Base-by-base conservation (phyloP, 176 grass and related monocot species). In the Oryza meyeriana region DNA sequence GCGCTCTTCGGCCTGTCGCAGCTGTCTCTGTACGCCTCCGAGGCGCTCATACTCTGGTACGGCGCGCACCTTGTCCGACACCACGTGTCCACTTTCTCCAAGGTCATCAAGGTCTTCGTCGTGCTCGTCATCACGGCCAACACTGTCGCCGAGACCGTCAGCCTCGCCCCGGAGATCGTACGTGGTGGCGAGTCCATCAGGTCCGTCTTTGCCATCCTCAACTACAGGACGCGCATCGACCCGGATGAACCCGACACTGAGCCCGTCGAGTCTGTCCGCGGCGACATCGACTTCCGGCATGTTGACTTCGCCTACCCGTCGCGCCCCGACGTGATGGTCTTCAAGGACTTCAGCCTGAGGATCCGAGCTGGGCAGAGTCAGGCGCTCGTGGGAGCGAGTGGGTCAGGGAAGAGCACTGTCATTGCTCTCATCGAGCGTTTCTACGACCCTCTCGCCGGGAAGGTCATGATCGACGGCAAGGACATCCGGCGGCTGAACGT, bases 61-160 rank as follows among this genome's bases (percentile, higher is more conserved):
- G 94, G 94, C 48, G 82, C 89, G 12, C 91, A 88, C 66, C 91
- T 94, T 1, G 94, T 97, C 50, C 91, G 87, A 36, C 48, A 83
- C 55, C 89, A 81, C 70, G 76, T 67, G 6, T 97, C 94, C 84
- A 97, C 94, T 12, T 97, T 97, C 90, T 94, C 94, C 71, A 92
- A 86, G 88, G 94, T 97, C 35, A 94, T 97, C 87, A 91, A 97
- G 82, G 94, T 97, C n/a, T 97, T 97, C 52, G 89, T 97, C 28
- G 89, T 97, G 39, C 90, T 97, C 61, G 94, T 97, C 64, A 85
- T 97, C 79, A 97, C 91, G 18, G 94, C 94, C 36, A 94, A 97
- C 90, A 92, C 94, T 9, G 91, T 97, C 8, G 94, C 94, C 27
- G 94, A 97, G 89, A 97, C 94, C 0, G 89, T 97, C 44, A 94